These are phyloP conservation scores for Coemansia sp. DNA, from an alignment of 192 early-diverging fungal species.

Conservation along the genomic window DNA sequence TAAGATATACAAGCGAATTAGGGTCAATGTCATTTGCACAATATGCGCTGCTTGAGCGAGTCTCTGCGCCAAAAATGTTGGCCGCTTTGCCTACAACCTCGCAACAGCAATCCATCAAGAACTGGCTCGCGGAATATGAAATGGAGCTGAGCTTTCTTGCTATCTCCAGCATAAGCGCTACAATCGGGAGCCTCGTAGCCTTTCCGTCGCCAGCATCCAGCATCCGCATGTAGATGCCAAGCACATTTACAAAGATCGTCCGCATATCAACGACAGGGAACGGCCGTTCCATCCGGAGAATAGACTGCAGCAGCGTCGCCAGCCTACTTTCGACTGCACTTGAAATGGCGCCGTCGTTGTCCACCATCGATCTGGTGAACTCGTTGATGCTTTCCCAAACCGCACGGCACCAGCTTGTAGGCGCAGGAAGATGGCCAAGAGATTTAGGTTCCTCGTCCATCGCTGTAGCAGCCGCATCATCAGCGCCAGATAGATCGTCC, in stretches of 20 bases:
- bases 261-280: constrained; percentile 32
- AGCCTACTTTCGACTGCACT: constrained; percentile 23
- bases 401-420: constrained; percentile 42
- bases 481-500: background rate
- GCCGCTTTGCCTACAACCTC: constrained; percentile 9
- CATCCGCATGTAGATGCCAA: constrained; percentile 8
- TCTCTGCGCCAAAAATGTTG: background rate
- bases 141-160: constrained; percentile 23
- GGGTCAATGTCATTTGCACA: background rate
- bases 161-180: constrained; percentile 17
- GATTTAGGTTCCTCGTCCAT: constrained; percentile 28
- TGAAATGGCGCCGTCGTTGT: background rate
- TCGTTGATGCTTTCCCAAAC: constrained; percentile 34
- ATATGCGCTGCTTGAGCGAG: background rate
- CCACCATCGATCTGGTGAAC: constrained; percentile 18
- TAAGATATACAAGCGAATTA: constrained; percentile 17
- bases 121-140: constrained; percentile 25
- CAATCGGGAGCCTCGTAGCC: constrained; percentile 15
- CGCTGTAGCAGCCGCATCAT: constrained; percentile 5
- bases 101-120: constrained; percentile 17
- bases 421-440: constrained; percentile 34
- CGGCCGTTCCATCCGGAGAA: constrained; percentile 19
- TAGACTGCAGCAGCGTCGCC: constrained; percentile 15
- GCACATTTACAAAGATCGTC: constrained; percentile 19
- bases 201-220: background rate